These are phyloP conservation scores for Penicillium herquei DNA, from an alignment of 495 filamentous ascomycete genomes.

Conservation along the genomic window DNA sequence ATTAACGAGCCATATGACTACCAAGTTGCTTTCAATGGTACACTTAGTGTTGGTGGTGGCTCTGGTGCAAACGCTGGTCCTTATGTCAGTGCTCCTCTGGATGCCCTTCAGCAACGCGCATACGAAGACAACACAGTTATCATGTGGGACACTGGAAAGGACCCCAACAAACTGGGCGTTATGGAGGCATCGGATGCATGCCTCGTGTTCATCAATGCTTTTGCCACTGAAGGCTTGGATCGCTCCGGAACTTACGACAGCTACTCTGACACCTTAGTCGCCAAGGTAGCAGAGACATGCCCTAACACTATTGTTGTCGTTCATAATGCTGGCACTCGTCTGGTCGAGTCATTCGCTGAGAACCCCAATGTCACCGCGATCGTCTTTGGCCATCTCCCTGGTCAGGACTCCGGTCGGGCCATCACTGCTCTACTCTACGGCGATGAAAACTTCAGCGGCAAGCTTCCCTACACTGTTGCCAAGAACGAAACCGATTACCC, in stretches of 20 bases:
- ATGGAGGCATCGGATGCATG: conserved; percentile 44
- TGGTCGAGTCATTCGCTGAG: conserved; percentile 42
- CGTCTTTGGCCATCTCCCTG: conserved; percentile 70
- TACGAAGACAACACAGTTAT: conserved; percentile 44
- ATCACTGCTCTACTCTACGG: conserved; percentile 72
- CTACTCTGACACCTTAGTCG: conserved; percentile 55
- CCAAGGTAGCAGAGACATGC: conserved; percentile 54
- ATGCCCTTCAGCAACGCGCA: conserved; percentile 50
- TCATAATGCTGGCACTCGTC: conserved; percentile 38
- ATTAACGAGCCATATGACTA: conserved; percentile 6
- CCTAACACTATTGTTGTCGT: conserved; percentile 51
- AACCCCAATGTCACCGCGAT: conserved; percentile 66
- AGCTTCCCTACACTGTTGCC: conserved; percentile 76
- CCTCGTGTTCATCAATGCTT: conserved; percentile 63
- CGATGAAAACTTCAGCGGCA: conserved; percentile 61
- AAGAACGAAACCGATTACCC: conserved; percentile 65
- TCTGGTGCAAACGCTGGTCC: conserved; percentile 20
- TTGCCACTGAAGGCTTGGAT: conserved; percentile 51
- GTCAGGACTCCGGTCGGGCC: conserved; percentile 73
- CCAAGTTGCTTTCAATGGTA: conserved; percentile 52
- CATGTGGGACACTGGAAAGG: conserved; percentile 45
- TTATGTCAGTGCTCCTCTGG: conserved; percentile 52
- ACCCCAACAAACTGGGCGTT: conserved; percentile 30
- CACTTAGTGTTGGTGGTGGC: conserved; percentile 50
- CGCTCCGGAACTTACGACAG: conserved; percentile 20